Evolutionary conservation across 139 green algal species (phyloP), one percentile per base, ranked within the genome.

Genomic region (Chlorella sp.): DNA sequence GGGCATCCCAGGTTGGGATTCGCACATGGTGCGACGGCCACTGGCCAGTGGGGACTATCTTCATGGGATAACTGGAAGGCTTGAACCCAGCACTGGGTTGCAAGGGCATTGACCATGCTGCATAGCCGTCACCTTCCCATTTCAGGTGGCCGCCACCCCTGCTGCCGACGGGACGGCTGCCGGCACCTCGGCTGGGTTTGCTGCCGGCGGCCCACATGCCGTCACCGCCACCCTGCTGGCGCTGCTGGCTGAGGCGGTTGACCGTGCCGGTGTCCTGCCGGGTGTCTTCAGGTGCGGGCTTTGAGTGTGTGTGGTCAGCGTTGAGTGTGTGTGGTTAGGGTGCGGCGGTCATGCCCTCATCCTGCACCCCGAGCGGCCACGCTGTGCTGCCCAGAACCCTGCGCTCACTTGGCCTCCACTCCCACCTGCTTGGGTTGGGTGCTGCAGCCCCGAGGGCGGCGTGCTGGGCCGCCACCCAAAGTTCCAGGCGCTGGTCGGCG

Each of bases 381-480:
- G n/a, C n/a, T n/a, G n/a, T n/a, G n/a, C n/a, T n/a, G n/a, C n/a
- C n/a, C n/a, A n/a, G n/a, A n/a, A n/a, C n/a, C n/a, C n/a, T 3
- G 6, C 3, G 38, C 68, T 30, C 38, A 75, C 20, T 16, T 36
- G 51, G 19, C 43, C 43, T 20, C 28, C 30, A 41, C 24, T 13
- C 7, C 69, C 32, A 36, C 30, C 30, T 30, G 28, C n/a, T n/a
- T n/a, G n/a, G n/a, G n/a, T n/a, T n/a, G n/a, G n/a, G n/a, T n/a
- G n/a, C 46, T 6, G 51, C 75, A 81, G 75, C 51, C 1, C 48
- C 16, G 75, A 68, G 75, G 54, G 44, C 30, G 73, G 46, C 54
- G 51, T 38, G 28, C 40, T 83, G 58, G 58, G 58, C 4, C 77
- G 77, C n/a, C 79, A 84, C 79, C 79, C 79, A 32, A 85, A 85